Evolutionary conservation across 805 yeast species (phyloP).

Genomic region (Saturnispora besseyi): DNA sequence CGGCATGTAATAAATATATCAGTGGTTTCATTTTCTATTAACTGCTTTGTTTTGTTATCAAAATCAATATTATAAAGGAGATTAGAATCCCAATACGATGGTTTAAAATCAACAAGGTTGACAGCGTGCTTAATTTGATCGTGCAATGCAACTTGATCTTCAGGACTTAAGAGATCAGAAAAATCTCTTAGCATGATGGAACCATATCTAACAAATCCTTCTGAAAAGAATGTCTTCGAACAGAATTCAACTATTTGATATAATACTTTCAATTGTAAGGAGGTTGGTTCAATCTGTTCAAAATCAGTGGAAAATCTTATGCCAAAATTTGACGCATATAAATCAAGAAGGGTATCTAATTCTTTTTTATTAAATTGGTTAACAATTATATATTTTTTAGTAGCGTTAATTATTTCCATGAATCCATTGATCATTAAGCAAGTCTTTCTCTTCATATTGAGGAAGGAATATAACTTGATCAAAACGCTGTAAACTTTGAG

Average conservation of each 20-base stretch:
- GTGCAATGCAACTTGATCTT: constrained; percentile 45
- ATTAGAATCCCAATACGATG: constrained; percentile 66
- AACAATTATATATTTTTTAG: constrained; percentile 10
- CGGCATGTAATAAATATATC: constrained; percentile 52
- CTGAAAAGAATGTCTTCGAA: constrained; percentile 39
- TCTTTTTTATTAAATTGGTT: constrained; percentile 11
- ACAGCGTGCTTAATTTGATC: constrained; percentile 27
- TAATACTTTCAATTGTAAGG: constrained; percentile 34
- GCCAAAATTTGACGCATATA: constrained; percentile 46
- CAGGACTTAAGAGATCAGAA: constrained; percentile 41
- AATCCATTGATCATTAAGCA: constrained; percentile 62
- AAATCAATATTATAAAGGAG: constrained; percentile 28
- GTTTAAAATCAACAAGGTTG: not conserved
- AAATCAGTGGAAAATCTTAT: constrained; percentile 21
- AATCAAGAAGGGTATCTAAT: constrained; percentile 30
- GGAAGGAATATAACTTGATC: constrained; percentile 51
- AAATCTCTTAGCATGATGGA: constrained; percentile 48
- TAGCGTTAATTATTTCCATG: constrained; percentile 34
- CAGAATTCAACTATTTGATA: constrained; percentile 42
- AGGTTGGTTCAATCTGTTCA: constrained; percentile 6
- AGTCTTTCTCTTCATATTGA: constrained; percentile 58
- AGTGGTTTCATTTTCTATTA: constrained; percentile 56
- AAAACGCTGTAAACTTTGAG: constrained; percentile 56
- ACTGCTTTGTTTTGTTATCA: constrained; percentile 11
- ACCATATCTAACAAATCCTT: constrained; percentile 38